These are phyloP conservation scores for Pseudopyricularia cyperi DNA, from an alignment of 2,329 filamentous ascomycete species.

Conservation along the genomic window DNA sequence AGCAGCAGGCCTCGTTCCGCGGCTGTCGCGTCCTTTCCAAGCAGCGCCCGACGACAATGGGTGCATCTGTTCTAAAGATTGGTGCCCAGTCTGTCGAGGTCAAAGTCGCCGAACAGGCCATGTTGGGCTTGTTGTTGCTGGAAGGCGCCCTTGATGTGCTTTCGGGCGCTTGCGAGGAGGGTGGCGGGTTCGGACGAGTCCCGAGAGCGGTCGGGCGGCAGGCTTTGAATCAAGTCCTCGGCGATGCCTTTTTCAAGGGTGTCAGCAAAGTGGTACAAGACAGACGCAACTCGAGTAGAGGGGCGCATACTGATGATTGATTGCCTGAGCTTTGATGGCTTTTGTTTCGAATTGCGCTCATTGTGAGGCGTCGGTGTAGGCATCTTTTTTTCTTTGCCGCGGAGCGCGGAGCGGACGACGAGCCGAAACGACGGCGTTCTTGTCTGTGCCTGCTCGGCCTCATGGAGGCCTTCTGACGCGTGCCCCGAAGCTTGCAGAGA, in stretches of 20 bases:
- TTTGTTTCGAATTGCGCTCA: neutral
- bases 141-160: constrained; percentile 20
- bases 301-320: neutral
- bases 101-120: constrained; percentile 18
- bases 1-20: constrained; percentile 19
- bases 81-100: constrained; percentile 42
- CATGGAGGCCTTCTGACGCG: no score
- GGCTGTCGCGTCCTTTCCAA: constrained; percentile 10
- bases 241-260: neutral
- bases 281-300: neutral
- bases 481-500: no score
- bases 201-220: neutral
- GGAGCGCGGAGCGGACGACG: neutral
- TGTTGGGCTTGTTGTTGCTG: constrained; percentile 9
- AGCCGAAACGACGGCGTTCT: no score
- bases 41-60: constrained; percentile 26
- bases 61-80: constrained; percentile 57
- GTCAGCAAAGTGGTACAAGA: neutral
- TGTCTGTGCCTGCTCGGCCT: no score
- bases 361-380: neutral
- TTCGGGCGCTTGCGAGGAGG: constrained; percentile 26
- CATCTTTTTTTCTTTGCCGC: neutral
- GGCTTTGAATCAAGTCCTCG: neutral
- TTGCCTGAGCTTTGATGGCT: neutral
- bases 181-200: constrained; percentile 14